phyloP scores from a whole-genome alignment of 345 rosid genomes.

The Ceriops decandra region DNA sequence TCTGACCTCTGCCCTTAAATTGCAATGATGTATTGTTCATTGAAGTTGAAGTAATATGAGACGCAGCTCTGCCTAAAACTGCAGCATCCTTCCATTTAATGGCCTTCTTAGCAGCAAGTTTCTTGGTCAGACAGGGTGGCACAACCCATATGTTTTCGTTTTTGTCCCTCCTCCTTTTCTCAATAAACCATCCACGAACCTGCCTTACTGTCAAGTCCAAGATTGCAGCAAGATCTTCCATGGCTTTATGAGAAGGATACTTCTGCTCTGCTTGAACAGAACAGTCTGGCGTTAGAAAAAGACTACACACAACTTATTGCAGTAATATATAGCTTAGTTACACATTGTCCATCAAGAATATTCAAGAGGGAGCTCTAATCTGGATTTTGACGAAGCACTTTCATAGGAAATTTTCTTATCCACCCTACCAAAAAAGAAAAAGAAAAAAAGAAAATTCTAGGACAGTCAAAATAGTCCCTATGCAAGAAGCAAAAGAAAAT shows the following conservation, averaged over 20 bases:
- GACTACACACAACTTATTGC: neutral
- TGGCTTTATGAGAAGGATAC: constrained; percentile 50
- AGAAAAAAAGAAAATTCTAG: too few relatives aligned
- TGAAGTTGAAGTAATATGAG: constrained; percentile 24
- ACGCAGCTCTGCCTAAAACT: constrained; percentile 2
- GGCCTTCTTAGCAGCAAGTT: constrained; percentile 13
- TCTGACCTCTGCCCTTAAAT: constrained; percentile 22
- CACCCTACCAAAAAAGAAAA: too few relatives aligned
- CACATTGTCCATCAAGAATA: neutral
- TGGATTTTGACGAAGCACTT: too few relatives aligned
- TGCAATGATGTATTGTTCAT: constrained; percentile 19
- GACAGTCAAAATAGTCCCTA: too few relatives aligned
- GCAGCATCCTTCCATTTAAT: constrained; percentile 17
- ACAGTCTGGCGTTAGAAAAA: constrained; percentile 18
- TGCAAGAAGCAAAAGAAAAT: too few relatives aligned
- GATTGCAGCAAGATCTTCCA: constrained; percentile 50
- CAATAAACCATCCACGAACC: constrained; percentile 71
- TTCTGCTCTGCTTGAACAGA: constrained; percentile 46
- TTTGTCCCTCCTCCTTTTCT: constrained; percentile 64
- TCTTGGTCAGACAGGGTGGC: constrained; percentile 19
- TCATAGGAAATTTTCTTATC: too few relatives aligned
- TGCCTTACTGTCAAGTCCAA: constrained; percentile 64
- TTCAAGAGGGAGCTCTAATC: neutral
- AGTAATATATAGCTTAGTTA: neutral
- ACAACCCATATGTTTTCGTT: constrained; percentile 16